Conservation (phyloP, 169 alveolate genomes). For the Ichthyophthirius multifiliis region DNA sequence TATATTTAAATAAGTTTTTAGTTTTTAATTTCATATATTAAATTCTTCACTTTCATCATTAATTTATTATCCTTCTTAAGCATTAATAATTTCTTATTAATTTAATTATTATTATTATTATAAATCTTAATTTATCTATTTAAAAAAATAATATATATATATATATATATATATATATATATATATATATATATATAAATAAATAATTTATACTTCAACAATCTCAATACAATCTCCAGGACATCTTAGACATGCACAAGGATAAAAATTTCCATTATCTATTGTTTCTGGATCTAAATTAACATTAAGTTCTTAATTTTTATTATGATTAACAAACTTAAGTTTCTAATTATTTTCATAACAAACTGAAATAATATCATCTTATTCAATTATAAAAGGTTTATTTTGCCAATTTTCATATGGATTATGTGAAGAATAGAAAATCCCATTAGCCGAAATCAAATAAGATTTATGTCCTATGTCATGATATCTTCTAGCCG, state of each 20-base stretch:
- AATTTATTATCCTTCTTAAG: too few species aligned
- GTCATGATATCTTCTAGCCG: slow-evolving; percentile 16
- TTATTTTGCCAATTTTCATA: slow-evolving; percentile 21
- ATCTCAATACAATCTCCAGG: background rate
- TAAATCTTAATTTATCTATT: too few species aligned
- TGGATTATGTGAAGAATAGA: slow-evolving; percentile 16
- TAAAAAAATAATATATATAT: too few species aligned
- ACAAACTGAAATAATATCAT: slow-evolving; percentile 4
- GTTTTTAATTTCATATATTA: too few species aligned
- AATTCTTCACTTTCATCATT: too few species aligned
- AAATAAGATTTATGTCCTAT: slow-evolving; percentile 38
- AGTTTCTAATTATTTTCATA: background rate
- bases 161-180: too few species aligned
- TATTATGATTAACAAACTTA: background rate
- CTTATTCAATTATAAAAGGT: slow-evolving; percentile 10
- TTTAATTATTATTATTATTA: too few species aligned
- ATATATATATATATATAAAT: too few species aligned
- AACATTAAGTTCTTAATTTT: background rate
- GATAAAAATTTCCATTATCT: background rate
- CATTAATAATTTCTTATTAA: too few species aligned
- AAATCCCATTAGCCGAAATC: slow-evolving; percentile 37
- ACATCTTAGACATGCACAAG: background rate
- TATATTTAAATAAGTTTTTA: too few species aligned
- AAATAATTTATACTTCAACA: too few species aligned
- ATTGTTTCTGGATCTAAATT: background rate